Base-by-base conservation (phyloP, 2,329 filamentous ascomycete genomes). In the Aspergillus oerlinghausenensis region DNA sequence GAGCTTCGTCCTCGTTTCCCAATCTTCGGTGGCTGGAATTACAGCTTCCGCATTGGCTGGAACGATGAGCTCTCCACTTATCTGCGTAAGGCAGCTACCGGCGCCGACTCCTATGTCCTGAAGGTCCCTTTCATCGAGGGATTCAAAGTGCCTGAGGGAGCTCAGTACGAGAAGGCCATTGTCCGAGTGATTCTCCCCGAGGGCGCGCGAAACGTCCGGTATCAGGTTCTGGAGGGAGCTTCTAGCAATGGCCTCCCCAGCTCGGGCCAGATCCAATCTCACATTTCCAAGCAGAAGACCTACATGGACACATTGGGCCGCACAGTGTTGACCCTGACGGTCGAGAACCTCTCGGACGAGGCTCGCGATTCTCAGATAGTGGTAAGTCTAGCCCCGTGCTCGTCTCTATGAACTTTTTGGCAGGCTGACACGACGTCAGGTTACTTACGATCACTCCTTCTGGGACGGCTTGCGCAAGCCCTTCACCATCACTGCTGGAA, bases 1-100 rank as follows among this genome's bases (percentile, higher is more conserved):
- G 92, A 97, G 75, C 82, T 97, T 61, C 94, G 92, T 80, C 94
- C 94, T 21, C 86, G 94, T 52, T 99, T 96, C 75, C 94, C 94
- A n/a, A 75, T 99, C 25, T 99, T 97, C 68, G 94, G 94, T 58
- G 92, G 90, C 59, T 99, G 94, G 94, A 96, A 96, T 76, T 97
- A 97, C 76, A 94, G 90, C 63, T 99, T 97, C 80, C 90, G 89
- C 57, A 87, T 97, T 56, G 94, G 94, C 64, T 99, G 94, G 94
- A 95, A 97, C 77, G 87, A 89, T 52, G 86, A 96, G 63, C 81
- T 95, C 28, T 85, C 85, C 67, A 84, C 84, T 56, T 94, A 90
- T 72, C 73, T 99, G 63, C 87, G 90, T 66, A 81, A 79, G 66
- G 69, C 80, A 65, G 67, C 73, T 6, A 80, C 83, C 45, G 77